Conservation (phyloP, 352 stramenopile genomes). For the Pythium myriotylum region DNA sequence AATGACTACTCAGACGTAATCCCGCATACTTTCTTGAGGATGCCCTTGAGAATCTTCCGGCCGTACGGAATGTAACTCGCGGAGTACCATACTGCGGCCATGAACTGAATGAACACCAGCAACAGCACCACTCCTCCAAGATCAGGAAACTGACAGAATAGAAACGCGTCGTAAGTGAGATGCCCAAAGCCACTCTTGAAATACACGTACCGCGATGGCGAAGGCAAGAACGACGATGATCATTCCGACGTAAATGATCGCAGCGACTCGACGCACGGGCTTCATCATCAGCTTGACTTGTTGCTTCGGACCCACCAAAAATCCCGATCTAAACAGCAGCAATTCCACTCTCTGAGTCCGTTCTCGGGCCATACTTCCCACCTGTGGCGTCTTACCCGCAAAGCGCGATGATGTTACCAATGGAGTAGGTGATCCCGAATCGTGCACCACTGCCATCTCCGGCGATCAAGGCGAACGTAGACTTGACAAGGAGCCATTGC, state of each 20-base stretch:
- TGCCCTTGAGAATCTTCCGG: constrained; percentile 72
- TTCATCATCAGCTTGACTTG: constrained; percentile 90
- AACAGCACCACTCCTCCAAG: constrained; percentile 79
- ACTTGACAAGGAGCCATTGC: too few species aligned
- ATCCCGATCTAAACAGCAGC: constrained; percentile 66
- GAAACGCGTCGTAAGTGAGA: neutral
- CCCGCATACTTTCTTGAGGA: constrained; percentile 69
- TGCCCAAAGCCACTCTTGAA: too few species aligned
- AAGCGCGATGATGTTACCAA: constrained; percentile 84
- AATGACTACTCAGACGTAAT: constrained; percentile 25
- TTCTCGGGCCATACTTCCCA: too few species aligned
- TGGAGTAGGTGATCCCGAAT: constrained; percentile 82
- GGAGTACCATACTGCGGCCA: constrained; percentile 82
- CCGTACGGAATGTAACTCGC: constrained; percentile 86
- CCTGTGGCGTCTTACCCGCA: too few species aligned
- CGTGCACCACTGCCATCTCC: constrained; percentile 70
- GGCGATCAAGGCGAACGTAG: constrained; percentile 75
- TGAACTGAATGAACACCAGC: constrained; percentile 76
- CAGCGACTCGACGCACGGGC: constrained; percentile 69
- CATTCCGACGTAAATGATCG: constrained; percentile 77
- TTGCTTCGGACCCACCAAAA: constrained; percentile 78
- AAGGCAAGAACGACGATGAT: constrained; percentile 75
- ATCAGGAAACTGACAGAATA: constrained; percentile 43
- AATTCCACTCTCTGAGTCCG: too few species aligned
- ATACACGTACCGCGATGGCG: constrained; percentile 67